Conservation (phyloP, 495 filamentous ascomycete species). For the Hypoxylon crocopeplum region DNA sequence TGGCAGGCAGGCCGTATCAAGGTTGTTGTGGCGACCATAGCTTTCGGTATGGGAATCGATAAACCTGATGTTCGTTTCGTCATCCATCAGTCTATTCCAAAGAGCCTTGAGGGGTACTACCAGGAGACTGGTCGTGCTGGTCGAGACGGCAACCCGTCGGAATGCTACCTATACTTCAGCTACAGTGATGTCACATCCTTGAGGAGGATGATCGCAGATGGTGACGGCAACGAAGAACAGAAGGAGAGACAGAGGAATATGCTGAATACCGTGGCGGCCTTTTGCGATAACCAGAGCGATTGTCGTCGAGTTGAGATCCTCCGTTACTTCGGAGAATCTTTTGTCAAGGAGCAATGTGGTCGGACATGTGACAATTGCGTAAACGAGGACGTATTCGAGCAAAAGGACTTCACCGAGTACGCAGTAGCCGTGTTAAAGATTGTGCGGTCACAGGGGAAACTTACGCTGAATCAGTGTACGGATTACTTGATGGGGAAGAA, state of each 20-base stretch:
- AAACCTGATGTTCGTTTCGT: slow-evolving; percentile 96
- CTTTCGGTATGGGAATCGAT: slow-evolving; percentile 99
- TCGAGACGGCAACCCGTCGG: slow-evolving; percentile 83
- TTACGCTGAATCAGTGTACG: slow-evolving; percentile 61
- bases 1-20: slow-evolving; percentile 84
- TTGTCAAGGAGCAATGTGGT: slow-evolving; percentile 72
- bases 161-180: slow-evolving; percentile 87
- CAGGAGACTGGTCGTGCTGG: slow-evolving; percentile 97
- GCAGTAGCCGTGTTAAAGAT: slow-evolving; percentile 71
- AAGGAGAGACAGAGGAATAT: slow-evolving; percentile 84
- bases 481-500: slow-evolving; percentile 57
- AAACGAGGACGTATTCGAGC: slow-evolving; percentile 65
- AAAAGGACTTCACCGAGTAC: slow-evolving; percentile 75
- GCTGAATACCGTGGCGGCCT: slow-evolving; percentile 82
- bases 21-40: slow-evolving; percentile 98
- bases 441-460: slow-evolving; percentile 60
- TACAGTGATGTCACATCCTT: slow-evolving; percentile 72
- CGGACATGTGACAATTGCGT: slow-evolving; percentile 86
- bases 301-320: slow-evolving; percentile 90
- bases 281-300: slow-evolving; percentile 84
- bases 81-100: slow-evolving; percentile 89
- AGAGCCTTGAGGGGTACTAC: slow-evolving; percentile 97
- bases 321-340: slow-evolving; percentile 88
- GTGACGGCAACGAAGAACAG: slow-evolving; percentile 75
- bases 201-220: slow-evolving; percentile 76